These are phyloP conservation scores for Corymbia calophylla DNA, from an alignment of 441 rosid genomes.

Conservation along the genomic window DNA sequence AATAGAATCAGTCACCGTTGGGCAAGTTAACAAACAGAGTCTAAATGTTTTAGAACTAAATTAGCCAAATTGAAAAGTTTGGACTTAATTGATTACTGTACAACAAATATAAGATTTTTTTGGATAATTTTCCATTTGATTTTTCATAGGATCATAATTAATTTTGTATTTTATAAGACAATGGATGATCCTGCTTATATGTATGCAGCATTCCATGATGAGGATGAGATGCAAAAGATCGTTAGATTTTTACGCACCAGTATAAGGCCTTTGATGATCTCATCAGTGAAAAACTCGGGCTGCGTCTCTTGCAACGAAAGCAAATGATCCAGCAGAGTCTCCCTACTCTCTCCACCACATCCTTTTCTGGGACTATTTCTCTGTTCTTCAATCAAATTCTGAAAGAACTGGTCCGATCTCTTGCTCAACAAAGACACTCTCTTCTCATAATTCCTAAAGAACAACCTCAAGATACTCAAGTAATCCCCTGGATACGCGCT, in stretches of 20 bases:
- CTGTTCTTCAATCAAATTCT: neutral
- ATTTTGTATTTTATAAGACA: neutral
- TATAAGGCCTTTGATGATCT: neutral
- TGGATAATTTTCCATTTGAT: neutral
- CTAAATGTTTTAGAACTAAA: no score
- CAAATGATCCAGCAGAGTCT: neutral
- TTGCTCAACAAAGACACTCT: neutral
- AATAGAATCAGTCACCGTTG: no score
- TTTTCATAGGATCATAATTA: neutral
- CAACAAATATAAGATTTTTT: no score
- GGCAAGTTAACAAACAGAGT: no score
- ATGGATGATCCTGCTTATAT: neutral
- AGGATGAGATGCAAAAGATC: neutral
- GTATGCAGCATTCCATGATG: neutral
- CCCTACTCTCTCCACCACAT: neutral
- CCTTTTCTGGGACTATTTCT: neutral
- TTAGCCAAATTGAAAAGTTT: no score
- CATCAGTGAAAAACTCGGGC: neutral
- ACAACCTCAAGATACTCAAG: constrained; percentile 1
- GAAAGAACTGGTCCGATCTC: neutral
- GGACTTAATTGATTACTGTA: no score
- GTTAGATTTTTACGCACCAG: neutral
- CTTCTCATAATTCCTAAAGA: neutral
- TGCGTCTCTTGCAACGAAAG: neutral
- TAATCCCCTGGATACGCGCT: neutral